phyloP scores from a whole-genome alignment of 306 rosid species.

The Trifolium repens region DNA sequence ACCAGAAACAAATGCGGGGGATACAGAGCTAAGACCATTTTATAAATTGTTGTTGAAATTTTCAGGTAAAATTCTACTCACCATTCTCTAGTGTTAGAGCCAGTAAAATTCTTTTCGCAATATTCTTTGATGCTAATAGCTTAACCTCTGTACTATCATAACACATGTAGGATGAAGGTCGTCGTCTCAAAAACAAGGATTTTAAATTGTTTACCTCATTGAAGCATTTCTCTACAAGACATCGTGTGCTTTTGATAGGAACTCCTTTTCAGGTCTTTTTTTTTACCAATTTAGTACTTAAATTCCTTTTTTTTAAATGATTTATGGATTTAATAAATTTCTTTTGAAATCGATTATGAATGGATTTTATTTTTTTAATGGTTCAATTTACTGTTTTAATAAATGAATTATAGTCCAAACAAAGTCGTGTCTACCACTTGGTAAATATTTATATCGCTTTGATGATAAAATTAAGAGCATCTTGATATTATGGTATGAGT shows the following conservation, averaged over 20 bases:
- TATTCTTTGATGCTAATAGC: slow-evolving; percentile 27
- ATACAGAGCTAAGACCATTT: no score
- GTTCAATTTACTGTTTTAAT: not conserved
- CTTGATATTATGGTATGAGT: no score
- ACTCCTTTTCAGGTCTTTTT: slow-evolving; percentile 95
- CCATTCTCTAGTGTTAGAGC: slow-evolving; percentile 12
- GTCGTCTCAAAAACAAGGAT: slow-evolving; percentile 95
- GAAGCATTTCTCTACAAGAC: slow-evolving; percentile 77
- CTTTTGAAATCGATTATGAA: not conserved
- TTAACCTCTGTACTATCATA: slow-evolving; percentile 32
- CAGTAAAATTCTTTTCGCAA: slow-evolving; percentile 17
- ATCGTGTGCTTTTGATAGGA: slow-evolving; percentile 93
- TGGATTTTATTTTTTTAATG: not conserved
- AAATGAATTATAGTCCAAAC: not conserved
- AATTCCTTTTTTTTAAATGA: not conserved
- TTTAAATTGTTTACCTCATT: slow-evolving; percentile 89
- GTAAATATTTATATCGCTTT: no score
- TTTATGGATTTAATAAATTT: not conserved
- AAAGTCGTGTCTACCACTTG: not conserved
- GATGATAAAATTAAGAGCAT: no score
- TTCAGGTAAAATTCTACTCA: slow-evolving; percentile 10
- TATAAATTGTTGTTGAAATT: no score
- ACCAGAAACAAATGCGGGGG: no score
- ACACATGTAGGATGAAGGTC: slow-evolving; percentile 85
- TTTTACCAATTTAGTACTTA: not conserved